These are phyloP conservation scores for Neurospora sp. DNA, from an alignment of 2,329 filamentous ascomycete genomes.

Conservation along the genomic window DNA sequence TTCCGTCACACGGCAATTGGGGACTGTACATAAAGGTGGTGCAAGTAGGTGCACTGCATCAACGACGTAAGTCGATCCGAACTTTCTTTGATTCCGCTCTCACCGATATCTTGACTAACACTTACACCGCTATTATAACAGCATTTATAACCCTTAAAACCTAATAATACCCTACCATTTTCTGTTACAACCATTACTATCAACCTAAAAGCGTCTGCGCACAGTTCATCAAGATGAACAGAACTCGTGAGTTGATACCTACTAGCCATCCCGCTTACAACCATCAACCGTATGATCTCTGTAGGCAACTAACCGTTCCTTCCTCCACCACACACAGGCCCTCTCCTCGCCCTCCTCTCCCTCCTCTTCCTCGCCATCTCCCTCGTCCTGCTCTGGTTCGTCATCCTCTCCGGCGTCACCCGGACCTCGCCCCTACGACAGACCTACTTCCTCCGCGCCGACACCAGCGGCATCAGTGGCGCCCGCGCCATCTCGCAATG, in stretches of 20 bases:
- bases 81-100: neutral
- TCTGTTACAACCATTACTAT: neutral
- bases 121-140: neutral
- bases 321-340: constrained; percentile 25
- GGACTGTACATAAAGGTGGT: neutral
- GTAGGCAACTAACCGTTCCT: neutral
- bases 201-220: neutral
- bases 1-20: neutral
- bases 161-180: neutral
- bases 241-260: neutral
- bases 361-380: constrained; percentile 40
- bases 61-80: neutral
- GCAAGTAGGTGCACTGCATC: neutral
- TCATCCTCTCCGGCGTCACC: constrained; percentile 47
- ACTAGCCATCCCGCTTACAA: neutral
- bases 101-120: neutral
- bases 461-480: constrained; percentile 61
- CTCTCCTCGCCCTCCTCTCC: constrained; percentile 31
- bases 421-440: constrained; percentile 48
- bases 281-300: neutral
- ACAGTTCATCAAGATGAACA: neutral
- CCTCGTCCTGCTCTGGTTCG: constrained; percentile 46
- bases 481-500: constrained; percentile 64
- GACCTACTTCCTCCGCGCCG: constrained; percentile 78
- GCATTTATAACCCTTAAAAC: neutral